A percentile compares a stretch with the other conserved stretches of the same genome.
phyloP scores from a whole-genome alignment of 371 early-diverging fungal species.

The Mucor mucedo region DNA sequence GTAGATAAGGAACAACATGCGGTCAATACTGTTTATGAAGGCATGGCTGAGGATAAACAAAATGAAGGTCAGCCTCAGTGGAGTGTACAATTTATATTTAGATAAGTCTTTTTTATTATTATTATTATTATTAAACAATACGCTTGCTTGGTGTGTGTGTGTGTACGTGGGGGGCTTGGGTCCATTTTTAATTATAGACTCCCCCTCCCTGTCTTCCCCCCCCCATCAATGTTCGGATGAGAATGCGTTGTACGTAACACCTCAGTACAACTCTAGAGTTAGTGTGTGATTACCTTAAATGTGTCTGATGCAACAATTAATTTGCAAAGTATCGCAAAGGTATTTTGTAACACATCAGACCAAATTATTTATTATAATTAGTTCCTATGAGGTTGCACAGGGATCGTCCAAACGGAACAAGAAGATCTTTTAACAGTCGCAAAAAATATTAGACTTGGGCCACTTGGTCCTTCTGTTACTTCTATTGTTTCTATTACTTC shows the following conservation, averaged over 20 bases:
- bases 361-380: slow-evolving; percentile 7
- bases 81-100: slow-evolving; percentile 34
- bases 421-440: slow-evolving; percentile 1
- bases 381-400: slow-evolving; percentile 5
- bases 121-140: too few species aligned
- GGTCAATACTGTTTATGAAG: slow-evolving; percentile 12
- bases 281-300: background rate
- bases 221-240: too few species aligned
- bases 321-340: background rate
- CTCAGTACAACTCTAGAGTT: too few species aligned
- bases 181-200: too few species aligned
- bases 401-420: slow-evolving; percentile 26
- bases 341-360: slow-evolving; percentile 20
- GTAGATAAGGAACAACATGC: background rate
- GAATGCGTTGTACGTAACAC: too few species aligned
- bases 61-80: slow-evolving; percentile 21
- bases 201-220: too few species aligned
- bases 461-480: slow-evolving; percentile 18
- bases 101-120: slow-evolving; percentile 5
- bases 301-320: slow-evolving; percentile 2
- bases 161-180: too few species aligned
- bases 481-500: slow-evolving; percentile 28
- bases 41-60: slow-evolving; percentile 11
- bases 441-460: background rate
- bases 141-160: too few species aligned